Evolutionary conservation across 1,284 basidiomycete genomes (phyloP), one percentile per base, ranked within the genome.

Genomic region (Papiliotrema nemorosa): DNA sequence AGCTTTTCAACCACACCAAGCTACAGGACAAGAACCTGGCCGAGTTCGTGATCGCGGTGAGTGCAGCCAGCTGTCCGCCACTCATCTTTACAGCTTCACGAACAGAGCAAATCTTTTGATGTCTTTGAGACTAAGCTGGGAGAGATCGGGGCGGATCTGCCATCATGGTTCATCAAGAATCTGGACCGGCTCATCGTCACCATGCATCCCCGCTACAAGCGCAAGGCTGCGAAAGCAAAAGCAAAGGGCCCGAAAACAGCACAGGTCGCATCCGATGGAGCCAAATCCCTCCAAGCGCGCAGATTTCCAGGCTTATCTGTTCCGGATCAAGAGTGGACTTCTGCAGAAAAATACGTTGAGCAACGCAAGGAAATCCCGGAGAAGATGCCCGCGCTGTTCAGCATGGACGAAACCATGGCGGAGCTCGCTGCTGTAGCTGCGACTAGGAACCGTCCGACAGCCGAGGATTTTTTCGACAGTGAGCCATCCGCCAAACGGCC

Each of bases 171-270:
- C 69, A 78, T 96, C 55, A 85, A 90, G 69, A 94, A 87, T 66
- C 83, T 98, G 43, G 94, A 98, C 77, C 86, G 96, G 26, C 82
- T 97, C 54, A 90, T 99, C 62, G 82, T 94, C 46, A 88, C 83
- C 54, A 83, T 97, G 80, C 96, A 99, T 67, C 96, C 94, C 0
- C 97, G 93, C 66, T 87, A 97, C 79, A 96, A 92, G 79, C 88
- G 90, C 74, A 84, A 80, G 65, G 62, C 74, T 57, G 69, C 77
- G 18, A 81, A 81, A 51, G 62, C 63, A 43, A 69, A 74, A 57
- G 60, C 65, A 39, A 59, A 66, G 27, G 62, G 63, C n/a, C 47
- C 50, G 36, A 62, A 47, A 29, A 48, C 48, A 38, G 64, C 55
- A 49, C 37, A 53, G 55, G 72, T 46, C 20, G 26, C 26, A 42